Conservation (phyloP, 2,329 filamentous ascomycete genomes). For the Diaporthe capsici region DNA sequence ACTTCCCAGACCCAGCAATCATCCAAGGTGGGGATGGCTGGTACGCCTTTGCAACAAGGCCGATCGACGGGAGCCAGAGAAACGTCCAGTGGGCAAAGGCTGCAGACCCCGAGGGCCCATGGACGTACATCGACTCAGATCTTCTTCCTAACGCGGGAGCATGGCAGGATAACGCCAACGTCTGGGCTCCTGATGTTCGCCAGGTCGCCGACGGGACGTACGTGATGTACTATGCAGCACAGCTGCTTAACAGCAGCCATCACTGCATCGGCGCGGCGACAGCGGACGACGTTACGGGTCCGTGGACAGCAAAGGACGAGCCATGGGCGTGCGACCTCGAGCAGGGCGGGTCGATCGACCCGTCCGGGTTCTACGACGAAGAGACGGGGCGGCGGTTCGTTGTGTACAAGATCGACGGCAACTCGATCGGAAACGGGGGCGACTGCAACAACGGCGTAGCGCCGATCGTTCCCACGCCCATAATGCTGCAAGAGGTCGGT, state of each 20-base stretch:
- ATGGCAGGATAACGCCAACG: constrained; percentile 68
- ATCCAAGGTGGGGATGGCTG: constrained; percentile 63
- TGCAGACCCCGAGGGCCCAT: constrained; percentile 61
- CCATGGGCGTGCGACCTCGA: constrained; percentile 67
- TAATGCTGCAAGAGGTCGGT: constrained; percentile 68
- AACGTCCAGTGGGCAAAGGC: constrained; percentile 63
- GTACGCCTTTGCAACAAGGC: constrained; percentile 69
- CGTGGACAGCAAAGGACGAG: constrained; percentile 62
- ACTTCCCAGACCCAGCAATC: constrained; percentile 71
- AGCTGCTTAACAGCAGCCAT: constrained; percentile 54
- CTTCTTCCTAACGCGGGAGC: constrained; percentile 63
- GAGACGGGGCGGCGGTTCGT: constrained; percentile 69
- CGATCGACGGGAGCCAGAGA: constrained; percentile 25
- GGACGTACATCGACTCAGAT: constrained; percentile 64
- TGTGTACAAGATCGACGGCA: constrained; percentile 77
- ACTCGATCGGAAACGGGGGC: constrained; percentile 61
- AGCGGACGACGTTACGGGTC: constrained; percentile 62
- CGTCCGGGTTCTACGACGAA: constrained; percentile 70
- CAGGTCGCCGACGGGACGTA: constrained; percentile 64
- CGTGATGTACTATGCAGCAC: constrained; percentile 72
- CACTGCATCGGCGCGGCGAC: constrained; percentile 74
- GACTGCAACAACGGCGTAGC: constrained; percentile 61
- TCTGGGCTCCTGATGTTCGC: constrained; percentile 75
- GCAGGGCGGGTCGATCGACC: constrained; percentile 74
- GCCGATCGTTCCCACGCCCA: constrained; percentile 62